Evolutionary conservation across 1,284 basidiomycete genomes (phyloP), one percentile per base, ranked within the genome.

Genomic region (Cryptococcus maquisensis): DNA sequence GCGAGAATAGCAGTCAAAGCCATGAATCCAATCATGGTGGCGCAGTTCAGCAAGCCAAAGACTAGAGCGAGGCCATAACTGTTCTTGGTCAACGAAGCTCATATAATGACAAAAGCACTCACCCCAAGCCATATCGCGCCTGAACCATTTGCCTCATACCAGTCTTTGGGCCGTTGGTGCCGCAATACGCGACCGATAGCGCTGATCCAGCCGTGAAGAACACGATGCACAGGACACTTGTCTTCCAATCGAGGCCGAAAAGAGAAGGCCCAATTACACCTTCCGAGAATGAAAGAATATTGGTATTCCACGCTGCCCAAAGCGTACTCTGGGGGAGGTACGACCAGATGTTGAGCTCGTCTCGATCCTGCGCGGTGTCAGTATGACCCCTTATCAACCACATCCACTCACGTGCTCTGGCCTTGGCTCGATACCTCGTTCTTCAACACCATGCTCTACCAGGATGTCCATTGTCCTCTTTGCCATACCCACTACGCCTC

Each of bases 71-170:
- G 84, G 62, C 81, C 85, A 68, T 83, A 88, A 45, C 86, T 87
- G 63, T 18, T 51, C 44, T 10, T n/a, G 4, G 44, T 39, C 7
- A 54, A n/a, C 44, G 24, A 23, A 32, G 10, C 12, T 45, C 21
- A 2, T 16, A 12, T 21, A 40, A 38, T 45, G n/a, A 28, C 15
- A 48, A 38, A 45, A 10, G 21, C 36, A 51, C 66, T 38, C 43
- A 66, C 54, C 88, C 89, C 68, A 90, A 89, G 37, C 83, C 85
- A 72, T 86, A 88, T 23, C 87, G 79, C 6, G 90, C 84, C 56
- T 85, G 82, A 20, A 89, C 83, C 87, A 93, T 90, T 65, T 92
- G 90, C n/a, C 90, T 81, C 77, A 93, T 82, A 9, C 90, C 91
- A 0, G 87, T 79, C 69, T 84, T 86, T 0, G 89, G 86, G n/a